These are phyloP conservation scores for Flaveria bidentis DNA, from an alignment of 129 eudicot species.

Conservation along the genomic window DNA sequence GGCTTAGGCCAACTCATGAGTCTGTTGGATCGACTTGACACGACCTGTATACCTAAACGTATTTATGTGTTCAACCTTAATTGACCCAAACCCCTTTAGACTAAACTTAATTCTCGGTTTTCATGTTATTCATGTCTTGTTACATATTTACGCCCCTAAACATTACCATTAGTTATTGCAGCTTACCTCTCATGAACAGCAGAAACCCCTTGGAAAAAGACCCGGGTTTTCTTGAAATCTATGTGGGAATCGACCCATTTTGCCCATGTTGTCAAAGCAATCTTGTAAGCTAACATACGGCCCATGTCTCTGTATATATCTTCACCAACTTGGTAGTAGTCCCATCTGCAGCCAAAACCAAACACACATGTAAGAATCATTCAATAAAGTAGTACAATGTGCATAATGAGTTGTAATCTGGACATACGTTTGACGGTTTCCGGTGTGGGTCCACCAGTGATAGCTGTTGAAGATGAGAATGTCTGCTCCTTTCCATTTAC, in stretches of 20 bases:
- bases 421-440: conserved; percentile 47
- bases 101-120: not conserved
- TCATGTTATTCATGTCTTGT: not conserved
- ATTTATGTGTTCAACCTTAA: not conserved
- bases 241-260: conserved; percentile 76
- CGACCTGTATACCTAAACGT: not conserved
- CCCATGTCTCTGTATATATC: conserved; percentile 60
- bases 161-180: not conserved
- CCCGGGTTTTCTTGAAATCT: conserved; percentile 51
- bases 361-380: not conserved
- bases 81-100: not conserved
- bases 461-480: conserved; percentile 76
- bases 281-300: conserved; percentile 74
- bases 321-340: conserved; percentile 66
- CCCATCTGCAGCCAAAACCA: conserved; percentile 69
- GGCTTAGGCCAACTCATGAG: too few relatives aligned
- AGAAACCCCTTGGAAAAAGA: conserved; percentile 84
- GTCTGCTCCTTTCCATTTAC: conserved; percentile 67
- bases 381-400: not conserved
- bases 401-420: not conserved
- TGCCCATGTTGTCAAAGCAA: conserved; percentile 81
- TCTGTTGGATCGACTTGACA: not conserved
- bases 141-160: not conserved
- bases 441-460: conserved; percentile 91
- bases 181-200: conserved; percentile 51